phyloP scores from a whole-genome alignment of 2,329 filamentous ascomycete species.

The Colletotrichum sp. region DNA sequence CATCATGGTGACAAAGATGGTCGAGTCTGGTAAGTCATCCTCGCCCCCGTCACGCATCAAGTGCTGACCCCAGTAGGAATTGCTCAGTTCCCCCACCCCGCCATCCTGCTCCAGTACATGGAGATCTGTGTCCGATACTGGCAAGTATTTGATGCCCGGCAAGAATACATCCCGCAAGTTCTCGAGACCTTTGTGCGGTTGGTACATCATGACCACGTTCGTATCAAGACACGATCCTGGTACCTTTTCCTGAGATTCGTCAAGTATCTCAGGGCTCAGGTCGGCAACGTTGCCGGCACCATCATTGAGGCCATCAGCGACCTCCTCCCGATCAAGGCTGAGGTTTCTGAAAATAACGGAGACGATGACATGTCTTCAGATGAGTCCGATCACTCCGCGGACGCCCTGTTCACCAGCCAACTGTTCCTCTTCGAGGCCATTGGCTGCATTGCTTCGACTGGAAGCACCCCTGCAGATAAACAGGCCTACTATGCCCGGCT shows the following conservation, averaged over 20 bases:
- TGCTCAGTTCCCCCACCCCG: conserved; percentile 84
- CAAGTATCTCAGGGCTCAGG: conserved; percentile 81
- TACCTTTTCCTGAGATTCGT: conserved; percentile 95
- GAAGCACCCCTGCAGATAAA: conserved; percentile 77
- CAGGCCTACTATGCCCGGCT: conserved; percentile 86
- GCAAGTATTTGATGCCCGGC: conserved; percentile 87
- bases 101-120: conserved; percentile 96
- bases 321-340: conserved; percentile 87
- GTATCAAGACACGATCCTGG: conserved; percentile 91
- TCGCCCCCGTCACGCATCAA: background rate
- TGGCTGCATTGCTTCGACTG: conserved; percentile 86
- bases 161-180: conserved; percentile 80
- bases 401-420: conserved; percentile 89
- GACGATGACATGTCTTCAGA: conserved; percentile 97
- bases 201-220: conserved; percentile 85
- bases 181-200: conserved; percentile 91
- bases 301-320: conserved; percentile 91
- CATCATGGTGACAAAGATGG: conserved; percentile 95
- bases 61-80: conserved; percentile 62
- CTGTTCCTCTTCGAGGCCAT: conserved; percentile 94
- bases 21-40: conserved; percentile 75
- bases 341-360: conserved; percentile 76
- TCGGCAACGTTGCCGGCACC: conserved; percentile 88
- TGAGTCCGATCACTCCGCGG: conserved; percentile 86
- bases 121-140: conserved; percentile 96